phyloP scores from a whole-genome alignment of 805 yeast genomes.

The Pichia nakasei region DNA sequence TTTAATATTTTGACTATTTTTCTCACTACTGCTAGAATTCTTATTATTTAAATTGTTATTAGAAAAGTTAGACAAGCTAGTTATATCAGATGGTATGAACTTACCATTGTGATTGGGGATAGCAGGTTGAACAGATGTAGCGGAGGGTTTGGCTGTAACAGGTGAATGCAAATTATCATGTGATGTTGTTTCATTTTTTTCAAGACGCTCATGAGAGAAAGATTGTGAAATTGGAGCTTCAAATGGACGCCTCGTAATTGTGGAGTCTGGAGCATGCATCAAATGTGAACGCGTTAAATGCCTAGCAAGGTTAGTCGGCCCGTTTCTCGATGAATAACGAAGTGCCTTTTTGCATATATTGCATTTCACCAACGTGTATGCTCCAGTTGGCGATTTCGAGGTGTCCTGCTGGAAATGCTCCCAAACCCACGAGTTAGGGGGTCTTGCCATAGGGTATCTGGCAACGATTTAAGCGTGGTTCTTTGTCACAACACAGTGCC shows the following conservation, averaged over 20 bases:
- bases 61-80: background rate
- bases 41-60: background rate
- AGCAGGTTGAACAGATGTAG: background rate
- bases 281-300: constrained; percentile 24
- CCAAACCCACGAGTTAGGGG: constrained; percentile 31
- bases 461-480: too few species aligned
- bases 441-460: constrained; percentile 27
- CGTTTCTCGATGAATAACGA: constrained; percentile 27
- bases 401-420: constrained; percentile 24
- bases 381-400: constrained; percentile 15
- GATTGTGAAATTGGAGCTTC: background rate
- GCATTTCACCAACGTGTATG: constrained; percentile 20
- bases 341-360: constrained; percentile 22
- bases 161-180: background rate
- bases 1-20: background rate
- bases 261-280: constrained; percentile 19
- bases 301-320: constrained; percentile 28
- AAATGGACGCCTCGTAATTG: constrained; percentile 24
- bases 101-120: background rate
- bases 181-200: background rate
- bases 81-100: background rate
- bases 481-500: too few species aligned
- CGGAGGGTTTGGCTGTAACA: background rate
- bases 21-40: background rate
- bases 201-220: background rate